phyloP scores from a whole-genome alignment of 1,139 yeast species.

The Kodamaea derodonti region DNA sequence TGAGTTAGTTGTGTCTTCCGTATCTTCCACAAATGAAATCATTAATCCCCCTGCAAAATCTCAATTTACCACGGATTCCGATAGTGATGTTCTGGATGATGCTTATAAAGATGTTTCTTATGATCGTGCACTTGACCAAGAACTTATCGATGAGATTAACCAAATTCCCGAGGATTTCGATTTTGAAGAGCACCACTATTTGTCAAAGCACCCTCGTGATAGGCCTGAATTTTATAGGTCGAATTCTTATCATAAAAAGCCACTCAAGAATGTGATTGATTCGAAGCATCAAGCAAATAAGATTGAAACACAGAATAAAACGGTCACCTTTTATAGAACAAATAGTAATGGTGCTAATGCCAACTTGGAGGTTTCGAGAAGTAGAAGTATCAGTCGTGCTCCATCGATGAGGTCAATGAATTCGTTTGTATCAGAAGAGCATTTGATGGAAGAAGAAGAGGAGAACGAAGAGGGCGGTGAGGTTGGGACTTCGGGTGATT shows the following conservation, averaged over 20 bases:
- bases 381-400: conserved; percentile 25
- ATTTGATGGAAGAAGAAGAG: conserved; percentile 19
- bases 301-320: conserved; percentile 47
- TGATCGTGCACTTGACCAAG: conserved; percentile 28
- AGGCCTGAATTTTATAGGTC: conserved; percentile 22
- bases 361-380: conserved; percentile 6
- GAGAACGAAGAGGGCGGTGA: conserved; percentile 9
- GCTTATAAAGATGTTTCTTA: conserved; percentile 10
- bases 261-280: conserved; percentile 26
- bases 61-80: background rate
- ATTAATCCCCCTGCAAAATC: background rate
- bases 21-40: background rate
- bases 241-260: conserved; percentile 38
- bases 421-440: conserved; percentile 24
- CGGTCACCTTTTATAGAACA: conserved; percentile 51
- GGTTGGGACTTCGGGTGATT: conserved; percentile 1
- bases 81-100: conserved; percentile 8
- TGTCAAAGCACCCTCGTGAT: background rate
- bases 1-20: background rate
- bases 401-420: conserved; percentile 25
- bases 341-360: conserved; percentile 22
- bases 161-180: conserved; percentile 59
- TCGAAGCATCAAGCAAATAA: conserved; percentile 33
- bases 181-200: conserved; percentile 35
- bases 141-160: conserved; percentile 50